These are phyloP conservation scores for Fomitopsis serialis DNA, from an alignment of 768 basidiomycete genomes.

Conservation along the genomic window DNA sequence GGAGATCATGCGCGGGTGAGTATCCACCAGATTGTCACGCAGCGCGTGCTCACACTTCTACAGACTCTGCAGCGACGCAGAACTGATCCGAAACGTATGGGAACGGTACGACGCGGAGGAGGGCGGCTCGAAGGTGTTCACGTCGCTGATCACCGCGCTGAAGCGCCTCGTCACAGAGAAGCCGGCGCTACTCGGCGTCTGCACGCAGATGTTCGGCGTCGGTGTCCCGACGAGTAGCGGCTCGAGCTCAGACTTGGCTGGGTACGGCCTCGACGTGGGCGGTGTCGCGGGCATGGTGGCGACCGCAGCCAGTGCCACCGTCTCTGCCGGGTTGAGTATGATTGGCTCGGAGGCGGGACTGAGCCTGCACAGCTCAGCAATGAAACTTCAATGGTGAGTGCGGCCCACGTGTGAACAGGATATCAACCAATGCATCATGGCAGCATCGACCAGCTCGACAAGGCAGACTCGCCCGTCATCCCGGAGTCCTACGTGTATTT, in stretches of 20 bases:
- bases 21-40: neutral
- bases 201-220: constrained; percentile 76
- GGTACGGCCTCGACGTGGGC: constrained; percentile 57
- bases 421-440: neutral
- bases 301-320: constrained; percentile 75
- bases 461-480: constrained; percentile 89
- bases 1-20: constrained; percentile 86
- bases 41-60: neutral
- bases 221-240: constrained; percentile 46
- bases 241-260: constrained; percentile 28
- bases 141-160: constrained; percentile 72
- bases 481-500: constrained; percentile 94
- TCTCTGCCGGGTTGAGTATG: constrained; percentile 83
- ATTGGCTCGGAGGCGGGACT: constrained; percentile 67
- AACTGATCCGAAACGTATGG: constrained; percentile 77
- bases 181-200: constrained; percentile 75
- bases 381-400: constrained; percentile 87
- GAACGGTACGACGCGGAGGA: constrained; percentile 63
- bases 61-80: constrained; percentile 75
- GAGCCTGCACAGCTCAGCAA: constrained; percentile 66
- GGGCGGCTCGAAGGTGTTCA: constrained; percentile 65
- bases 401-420: neutral
- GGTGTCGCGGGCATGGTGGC: constrained; percentile 81
- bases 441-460: constrained; percentile 97
- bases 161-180: constrained; percentile 88